Evolutionary conservation across 2,329 filamentous ascomycete genomes (phyloP).

Genomic region (Nigrospora oryzae): DNA sequence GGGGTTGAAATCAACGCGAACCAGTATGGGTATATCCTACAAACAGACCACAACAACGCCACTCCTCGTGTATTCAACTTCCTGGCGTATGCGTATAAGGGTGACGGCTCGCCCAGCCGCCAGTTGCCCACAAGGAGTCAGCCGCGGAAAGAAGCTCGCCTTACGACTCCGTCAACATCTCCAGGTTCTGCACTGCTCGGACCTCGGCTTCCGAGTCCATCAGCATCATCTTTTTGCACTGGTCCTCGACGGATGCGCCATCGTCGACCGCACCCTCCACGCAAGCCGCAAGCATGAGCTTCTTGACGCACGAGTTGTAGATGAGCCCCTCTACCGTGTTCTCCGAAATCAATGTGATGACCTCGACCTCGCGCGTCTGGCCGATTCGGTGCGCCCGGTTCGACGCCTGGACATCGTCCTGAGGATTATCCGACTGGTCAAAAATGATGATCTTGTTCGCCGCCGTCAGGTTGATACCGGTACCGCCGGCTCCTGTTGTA

Average conservation of each 20-base stretch:
- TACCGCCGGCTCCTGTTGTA: constrained; percentile 90
- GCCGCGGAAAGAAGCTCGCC: too few species aligned
- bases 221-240: constrained; percentile 21
- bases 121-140: too few species aligned
- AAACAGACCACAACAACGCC: too few species aligned
- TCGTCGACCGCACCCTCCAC: constrained; percentile 52
- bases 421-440: constrained; percentile 93
- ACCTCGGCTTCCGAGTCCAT: constrained; percentile 11
- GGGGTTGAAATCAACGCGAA: too few species aligned
- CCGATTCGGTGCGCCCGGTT: constrained; percentile 94
- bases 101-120: too few species aligned
- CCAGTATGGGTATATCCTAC: too few species aligned
- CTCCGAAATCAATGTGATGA: constrained; percentile 73
- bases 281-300: constrained; percentile 68
- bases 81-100: too few species aligned
- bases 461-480: constrained; percentile 89
- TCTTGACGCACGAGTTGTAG: constrained; percentile 82
- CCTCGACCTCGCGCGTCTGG: constrained; percentile 83
- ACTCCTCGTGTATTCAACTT: too few species aligned
- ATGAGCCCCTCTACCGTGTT: constrained; percentile 91
- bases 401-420: constrained; percentile 97
- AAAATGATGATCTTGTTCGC: constrained; percentile 98
- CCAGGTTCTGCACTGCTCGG: constrained; percentile 1
- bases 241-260: constrained; percentile 25
- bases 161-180: neutral